Percentiles rank a stretch among this genome's conserved stretches.
Evolutionary conservation across 2,329 filamentous ascomycete species (phyloP).

Genomic region (Ascochyta koolunga): DNA sequence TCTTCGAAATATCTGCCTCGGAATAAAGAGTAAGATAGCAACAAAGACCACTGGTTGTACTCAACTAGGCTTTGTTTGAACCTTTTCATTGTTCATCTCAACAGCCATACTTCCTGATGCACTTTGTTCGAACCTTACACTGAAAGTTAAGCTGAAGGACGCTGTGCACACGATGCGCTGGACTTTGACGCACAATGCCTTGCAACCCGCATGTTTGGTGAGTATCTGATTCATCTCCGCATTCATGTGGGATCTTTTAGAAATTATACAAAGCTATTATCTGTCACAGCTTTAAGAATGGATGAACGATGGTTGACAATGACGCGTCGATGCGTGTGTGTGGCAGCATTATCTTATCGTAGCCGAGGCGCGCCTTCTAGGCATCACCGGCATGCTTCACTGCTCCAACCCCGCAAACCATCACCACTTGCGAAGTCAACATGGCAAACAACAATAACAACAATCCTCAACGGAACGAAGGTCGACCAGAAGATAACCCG

Average conservation of each 20-base stretch:
- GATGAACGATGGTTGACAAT: neutral
- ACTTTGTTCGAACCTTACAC: neutral
- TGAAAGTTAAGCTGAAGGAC: neutral
- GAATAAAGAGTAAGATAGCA: neutral
- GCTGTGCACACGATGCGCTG: neutral
- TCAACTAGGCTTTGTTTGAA: neutral
- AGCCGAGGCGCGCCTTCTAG: slow-evolving; percentile 14
- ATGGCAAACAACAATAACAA: slow-evolving; percentile 37
- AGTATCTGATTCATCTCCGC: neutral
- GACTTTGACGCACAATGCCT: neutral
- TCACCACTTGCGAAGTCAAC: slow-evolving; percentile 7
- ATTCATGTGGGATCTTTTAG: neutral
- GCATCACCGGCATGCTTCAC: slow-evolving; percentile 14
- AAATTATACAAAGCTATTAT: neutral
- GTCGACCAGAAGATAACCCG: slow-evolving; percentile 53
- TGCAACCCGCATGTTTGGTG: neutral
- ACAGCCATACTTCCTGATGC: neutral
- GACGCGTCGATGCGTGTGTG: neutral
- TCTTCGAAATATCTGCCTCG: neutral
- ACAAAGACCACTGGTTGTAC: neutral
- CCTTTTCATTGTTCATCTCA: neutral
- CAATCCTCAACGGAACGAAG: slow-evolving; percentile 21
- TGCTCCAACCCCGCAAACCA: slow-evolving; percentile 10
- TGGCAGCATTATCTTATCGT: slow-evolving; percentile 9
- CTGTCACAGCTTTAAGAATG: neutral